Evolutionary conservation across 345 rosid species (phyloP).

Genomic region (Nephelium lappaceum): DNA sequence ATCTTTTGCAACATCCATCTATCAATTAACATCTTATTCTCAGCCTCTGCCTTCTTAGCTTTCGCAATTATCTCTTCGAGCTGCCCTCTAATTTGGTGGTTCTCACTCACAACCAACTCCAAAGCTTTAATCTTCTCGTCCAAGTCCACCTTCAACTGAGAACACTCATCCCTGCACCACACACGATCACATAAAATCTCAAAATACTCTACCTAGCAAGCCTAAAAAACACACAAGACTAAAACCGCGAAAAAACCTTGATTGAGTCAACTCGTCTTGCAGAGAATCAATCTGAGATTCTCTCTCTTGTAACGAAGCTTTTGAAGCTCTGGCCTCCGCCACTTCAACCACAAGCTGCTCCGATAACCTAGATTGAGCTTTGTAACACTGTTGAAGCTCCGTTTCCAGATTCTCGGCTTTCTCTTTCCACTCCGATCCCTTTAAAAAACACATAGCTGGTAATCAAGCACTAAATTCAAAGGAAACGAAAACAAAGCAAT

Average conservation of each 20-base stretch:
- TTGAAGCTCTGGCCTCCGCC: conserved; percentile 72
- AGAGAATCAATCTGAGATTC: conserved; percentile 52
- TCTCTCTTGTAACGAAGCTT: conserved; percentile 72
- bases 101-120: conserved; percentile 68
- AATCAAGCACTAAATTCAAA: neutral
- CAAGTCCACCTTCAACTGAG: conserved; percentile 54
- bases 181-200: conserved; percentile 2
- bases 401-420: conserved; percentile 72
- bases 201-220: neutral
- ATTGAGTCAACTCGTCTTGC: conserved; percentile 50
- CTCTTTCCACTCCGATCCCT: conserved; percentile 98
- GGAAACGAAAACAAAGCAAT: neutral
- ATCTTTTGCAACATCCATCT: conserved; percentile 99
- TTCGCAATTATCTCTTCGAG: conserved; percentile 62
- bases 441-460: conserved; percentile 19
- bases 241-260: conserved; percentile 49
- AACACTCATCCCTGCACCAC: conserved; percentile 62
- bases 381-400: conserved; percentile 92
- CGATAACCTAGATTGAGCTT: conserved; percentile 86
- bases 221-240: conserved; percentile 3
- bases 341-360: conserved; percentile 93
- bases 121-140: conserved; percentile 65
- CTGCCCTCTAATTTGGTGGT: conserved; percentile 56
- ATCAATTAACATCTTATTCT: conserved; percentile 85
- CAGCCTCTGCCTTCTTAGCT: conserved; percentile 81